Percentiles rank a stretch among this genome's conserved stretches.
These are phyloP conservation scores for Suillus plorans DNA, from an alignment of 768 basidiomycete genomes.

Conservation along the genomic window DNA sequence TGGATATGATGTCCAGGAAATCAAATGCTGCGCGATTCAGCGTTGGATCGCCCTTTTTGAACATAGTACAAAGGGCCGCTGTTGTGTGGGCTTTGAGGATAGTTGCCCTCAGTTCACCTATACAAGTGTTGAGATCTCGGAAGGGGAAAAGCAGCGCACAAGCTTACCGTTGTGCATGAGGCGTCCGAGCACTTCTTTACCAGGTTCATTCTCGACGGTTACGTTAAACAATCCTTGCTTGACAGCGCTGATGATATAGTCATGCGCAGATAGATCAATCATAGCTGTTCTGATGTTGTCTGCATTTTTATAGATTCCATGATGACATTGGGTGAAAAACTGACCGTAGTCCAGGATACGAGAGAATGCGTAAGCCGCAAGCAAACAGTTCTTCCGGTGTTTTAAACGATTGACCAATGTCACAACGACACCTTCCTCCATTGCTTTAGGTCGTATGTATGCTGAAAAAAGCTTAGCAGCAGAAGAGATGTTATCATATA, in stretches of 20 bases:
- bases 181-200: neutral
- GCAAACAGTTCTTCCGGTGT: neutral
- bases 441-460: conserved; percentile 2
- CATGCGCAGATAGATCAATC: neutral
- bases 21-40: neutral
- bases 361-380: conserved; percentile 8
- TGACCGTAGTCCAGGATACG: neutral
- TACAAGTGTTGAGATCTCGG: neutral
- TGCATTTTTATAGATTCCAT: neutral
- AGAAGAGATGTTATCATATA: neutral
- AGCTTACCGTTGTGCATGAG: conserved; percentile 3
- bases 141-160: neutral
- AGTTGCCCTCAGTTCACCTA: conserved; percentile 8
- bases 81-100: neutral
- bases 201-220: conserved; percentile 5
- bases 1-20: conserved; percentile 7
- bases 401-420: conserved; percentile 3
- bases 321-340: neutral
- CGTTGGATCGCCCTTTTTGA: neutral
- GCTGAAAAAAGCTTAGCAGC: neutral
- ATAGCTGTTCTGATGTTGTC: neutral
- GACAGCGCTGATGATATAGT: neutral
- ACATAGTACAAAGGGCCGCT: neutral
- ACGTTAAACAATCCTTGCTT: neutral
- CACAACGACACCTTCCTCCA: neutral